Percentiles rank a stretch among this genome's conserved stretches.
phyloP scores from a whole-genome alignment of 305 asterid species.

The Stenogyne calaminthoides region DNA sequence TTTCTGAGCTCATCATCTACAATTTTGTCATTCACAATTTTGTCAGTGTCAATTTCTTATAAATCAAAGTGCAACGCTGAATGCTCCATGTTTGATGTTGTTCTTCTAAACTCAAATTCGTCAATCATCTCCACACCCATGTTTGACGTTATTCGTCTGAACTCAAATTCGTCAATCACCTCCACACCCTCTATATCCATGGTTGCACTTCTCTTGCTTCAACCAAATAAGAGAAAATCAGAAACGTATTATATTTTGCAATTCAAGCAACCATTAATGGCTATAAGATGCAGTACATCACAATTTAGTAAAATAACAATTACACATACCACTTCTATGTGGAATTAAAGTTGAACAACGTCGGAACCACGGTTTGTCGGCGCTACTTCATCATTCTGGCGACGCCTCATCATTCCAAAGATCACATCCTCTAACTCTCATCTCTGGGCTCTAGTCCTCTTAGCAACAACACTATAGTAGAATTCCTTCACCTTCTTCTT shows the following conservation, averaged over 20 bases:
- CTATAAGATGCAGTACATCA: not conserved
- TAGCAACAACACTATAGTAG: not conserved
- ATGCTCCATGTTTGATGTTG: not conserved
- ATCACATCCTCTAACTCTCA: not conserved
- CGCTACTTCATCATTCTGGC: not conserved
- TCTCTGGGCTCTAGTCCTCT: slow-evolving; percentile 28
- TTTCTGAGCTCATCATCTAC: slow-evolving; percentile 20
- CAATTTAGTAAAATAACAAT: not conserved
- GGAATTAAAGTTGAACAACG: not conserved
- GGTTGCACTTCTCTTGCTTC: slow-evolving; percentile 18
- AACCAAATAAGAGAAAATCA: not conserved
- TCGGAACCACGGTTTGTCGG: not conserved
- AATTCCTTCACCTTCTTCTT: slow-evolving; percentile 16
- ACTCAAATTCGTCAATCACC: no score
- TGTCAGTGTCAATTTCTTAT: slow-evolving; percentile 15
- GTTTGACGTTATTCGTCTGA: no score
- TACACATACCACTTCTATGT: not conserved
- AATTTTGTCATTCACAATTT: no score
- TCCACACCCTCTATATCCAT: not conserved
- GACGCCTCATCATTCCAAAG: not conserved
- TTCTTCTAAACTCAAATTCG: not conserved
- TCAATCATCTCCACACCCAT: slow-evolving; percentile 24
- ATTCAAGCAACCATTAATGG: not conserved
- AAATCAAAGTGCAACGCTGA: not conserved
- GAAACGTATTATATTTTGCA: not conserved